Base-by-base conservation (phyloP, 2,329 filamentous ascomycete species). In the Fusarium sp. region DNA sequence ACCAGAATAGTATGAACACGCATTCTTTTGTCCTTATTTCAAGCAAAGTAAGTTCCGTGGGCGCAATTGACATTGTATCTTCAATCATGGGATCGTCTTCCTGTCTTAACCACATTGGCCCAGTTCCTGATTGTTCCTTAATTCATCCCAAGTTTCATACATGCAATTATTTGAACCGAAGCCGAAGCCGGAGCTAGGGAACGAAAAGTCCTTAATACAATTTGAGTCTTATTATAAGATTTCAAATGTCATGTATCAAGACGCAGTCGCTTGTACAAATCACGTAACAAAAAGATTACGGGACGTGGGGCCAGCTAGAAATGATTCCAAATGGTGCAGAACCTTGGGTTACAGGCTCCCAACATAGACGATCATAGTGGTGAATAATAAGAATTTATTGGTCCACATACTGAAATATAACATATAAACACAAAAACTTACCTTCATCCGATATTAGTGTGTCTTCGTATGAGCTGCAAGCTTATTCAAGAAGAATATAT, bases 281-380 rank as follows among this genome's bases (percentile, higher is more conserved):
- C 28, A 31, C 28, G 28, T 31, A 31, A 31, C 28, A 31, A 11
- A 31, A 36, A 36, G 11, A 15, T 36, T 36, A 42, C 28, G 28
- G 19, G 14, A 19, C 24, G 22, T 38, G 22, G 39, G 47, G 24
- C n/a, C 36, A 7, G 11, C 19, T 13, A 28, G 33, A 50, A 50
- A 50, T 57, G 44, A 61, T 50, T 61, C 57, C 52, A 61, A 57
- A 50, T 38, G 6, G 21, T 57, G 40, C 26, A 31, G 40, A 17
- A 42, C 22, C 17, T 26, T 19, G 19, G 26, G 15, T 26, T 31
- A 36, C 14, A 36, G 5, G 17, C 28, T 36, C 17, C 7, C 15
- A 17, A 36, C 17, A 15, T 36, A 8, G 34, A 36, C 14, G 22
- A 39, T 19, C 36, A 7, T 8, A 14, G 39, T 13, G 24, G 4